These are phyloP conservation scores for Limonium bicolor DNA, from an alignment of 148 eudicot species.

Conservation along the genomic window DNA sequence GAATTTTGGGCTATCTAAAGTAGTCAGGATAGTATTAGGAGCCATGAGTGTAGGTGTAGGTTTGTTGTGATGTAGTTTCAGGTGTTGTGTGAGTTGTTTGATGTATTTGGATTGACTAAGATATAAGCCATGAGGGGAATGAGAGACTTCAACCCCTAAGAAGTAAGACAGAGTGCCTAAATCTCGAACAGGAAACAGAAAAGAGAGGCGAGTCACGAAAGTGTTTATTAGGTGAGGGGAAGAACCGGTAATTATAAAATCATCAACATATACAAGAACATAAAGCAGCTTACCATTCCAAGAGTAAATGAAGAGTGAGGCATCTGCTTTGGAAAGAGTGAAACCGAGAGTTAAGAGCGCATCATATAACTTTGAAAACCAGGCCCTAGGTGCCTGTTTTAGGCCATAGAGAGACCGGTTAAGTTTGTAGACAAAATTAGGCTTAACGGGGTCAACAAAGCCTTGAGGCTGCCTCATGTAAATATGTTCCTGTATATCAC, in stretches of 20 bases:
- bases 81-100: background rate
- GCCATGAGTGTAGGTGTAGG: background rate
- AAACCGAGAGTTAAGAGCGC: background rate
- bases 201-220: background rate
- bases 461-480: background rate
- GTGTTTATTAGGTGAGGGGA: background rate
- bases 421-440: background rate
- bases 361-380: background rate
- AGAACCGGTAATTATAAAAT: background rate
- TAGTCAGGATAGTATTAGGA: background rate
- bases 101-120: background rate
- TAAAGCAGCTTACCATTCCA: background rate
- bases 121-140: background rate
- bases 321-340: background rate
- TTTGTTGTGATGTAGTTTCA: background rate
- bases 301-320: background rate
- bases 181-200: background rate
- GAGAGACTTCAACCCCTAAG: background rate
- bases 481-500: no score
- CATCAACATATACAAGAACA: background rate
- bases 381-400: background rate
- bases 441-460: background rate
- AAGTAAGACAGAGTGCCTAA: background rate
- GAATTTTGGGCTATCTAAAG: no score
- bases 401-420: background rate